Base-by-base conservation (phyloP, 768 basidiomycete genomes). In the Omphalotus guepiniiformis region DNA sequence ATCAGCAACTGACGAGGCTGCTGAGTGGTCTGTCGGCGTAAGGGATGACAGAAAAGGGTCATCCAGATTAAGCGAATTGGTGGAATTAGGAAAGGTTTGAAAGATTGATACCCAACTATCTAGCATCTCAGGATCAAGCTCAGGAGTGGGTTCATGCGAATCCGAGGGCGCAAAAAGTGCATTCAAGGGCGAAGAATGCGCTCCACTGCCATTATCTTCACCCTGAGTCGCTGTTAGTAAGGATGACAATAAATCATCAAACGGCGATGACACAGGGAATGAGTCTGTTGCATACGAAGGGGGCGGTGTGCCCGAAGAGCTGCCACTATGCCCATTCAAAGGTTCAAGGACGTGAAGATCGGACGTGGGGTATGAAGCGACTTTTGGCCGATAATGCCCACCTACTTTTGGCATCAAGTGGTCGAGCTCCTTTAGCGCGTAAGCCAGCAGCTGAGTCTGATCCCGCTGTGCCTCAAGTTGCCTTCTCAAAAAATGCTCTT, bases 91-190 rank as follows among this genome's bases (percentile, higher is more conserved):
- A 42, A 77, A 73, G 2, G 68, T 60, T 35, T 76, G 68, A n/a
- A 80, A 62, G 39, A 75, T 69, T 42, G 67, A 70, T 61, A 79
- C 65, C 76, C 76, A 79, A 29, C 67, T 73, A 51, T 80, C 73
- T 50, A 76, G 69, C 9, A 70, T 56, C 18, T 64, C 53, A 41
- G 68, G 64, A 53, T 79, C 76, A 32, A 63, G 54, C 12, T 53
- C 52, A 26, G 50, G 58, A 25, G 41, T 42, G n/a, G 32, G 45
- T 35, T 22, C 49, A 43, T 21, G 28, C 3, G 41, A 42, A 39
- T 25, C 48, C 55, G 12, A 43, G 35, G n/a, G 41, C 6, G 32
- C 12, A 39, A 44, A 53, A 46, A 37, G 49, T 38, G 39, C 32
- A 42, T 18, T 37, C 47, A 27, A 37, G 22, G 42, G 29, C 30